Base-by-base conservation (phyloP, 164 flowering plant species). In the Annona cherimola region DNA sequence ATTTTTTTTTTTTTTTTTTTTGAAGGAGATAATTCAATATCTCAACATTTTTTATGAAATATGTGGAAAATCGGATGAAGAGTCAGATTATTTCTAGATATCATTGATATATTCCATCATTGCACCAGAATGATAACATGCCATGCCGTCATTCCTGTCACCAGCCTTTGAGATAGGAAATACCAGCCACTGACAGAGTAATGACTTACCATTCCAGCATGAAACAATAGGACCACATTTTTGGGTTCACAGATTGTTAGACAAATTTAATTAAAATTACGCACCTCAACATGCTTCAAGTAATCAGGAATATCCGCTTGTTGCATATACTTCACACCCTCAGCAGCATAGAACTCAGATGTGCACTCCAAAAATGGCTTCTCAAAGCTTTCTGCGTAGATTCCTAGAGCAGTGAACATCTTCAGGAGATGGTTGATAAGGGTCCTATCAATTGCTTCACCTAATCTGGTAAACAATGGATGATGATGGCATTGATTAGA, bases 221-320 rank as follows among this genome's bases (percentile, higher is more conserved):
- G 16, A 45, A 42, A 40, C 8, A 12, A 1, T 18, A 9, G 14
- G 41, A 65, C 6, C n/a, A 4, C 45, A 9, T 26, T n/a, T 45
- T 44, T 39, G 4, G 7, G 2, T 44, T 16, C 60, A 0, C 16
- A 2, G 16, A 61, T 20, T 18, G 4, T 63, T 50, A 69, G 63
- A 43, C 19, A 71, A 74, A 62, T 42, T 14, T 66, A 45, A 57
- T 50, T 42, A 73, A 63, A 71, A 70, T 3, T 63, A 61, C 68
- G 76, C 79, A 96, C 99, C 97, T 96, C 99, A 69, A 90, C 98
- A 84, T 93, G 98, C 81, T 90, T 92, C 84, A 96, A 80, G 78
- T 93, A 96, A 76, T 93, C 98, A 4, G 98, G 89, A 87, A 93
- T 92, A 85, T 96, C 98, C 66, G 97, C 84, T 69, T 88, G 96